A percentile compares a stretch with the other conserved stretches of the same genome.
phyloP scores from a whole-genome alignment of 208 protist genomes.

The Acanthamoeba culbertsoni region DNA sequence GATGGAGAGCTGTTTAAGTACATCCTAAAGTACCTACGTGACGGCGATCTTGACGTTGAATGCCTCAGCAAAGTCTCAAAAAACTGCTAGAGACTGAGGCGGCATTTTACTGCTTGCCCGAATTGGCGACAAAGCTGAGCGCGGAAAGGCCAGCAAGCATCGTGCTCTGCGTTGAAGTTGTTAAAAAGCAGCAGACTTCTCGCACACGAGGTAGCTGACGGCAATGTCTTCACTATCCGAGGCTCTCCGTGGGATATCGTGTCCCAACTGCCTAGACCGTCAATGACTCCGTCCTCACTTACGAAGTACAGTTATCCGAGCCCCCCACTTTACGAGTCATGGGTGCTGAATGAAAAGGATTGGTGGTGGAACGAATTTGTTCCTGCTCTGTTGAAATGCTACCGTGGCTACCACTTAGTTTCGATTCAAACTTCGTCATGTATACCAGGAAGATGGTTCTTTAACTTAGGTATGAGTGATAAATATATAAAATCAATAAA shows the following conservation, averaged over 20 bases:
- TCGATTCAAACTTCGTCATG: too few species aligned
- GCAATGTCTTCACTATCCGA: background rate
- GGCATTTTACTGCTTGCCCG: background rate
- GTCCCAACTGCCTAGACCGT: background rate
- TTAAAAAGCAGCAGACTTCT: background rate
- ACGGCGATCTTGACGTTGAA: background rate
- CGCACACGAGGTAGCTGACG: background rate
- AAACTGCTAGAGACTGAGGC: conserved; percentile 5
- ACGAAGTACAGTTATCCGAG: background rate
- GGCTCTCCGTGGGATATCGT: background rate
- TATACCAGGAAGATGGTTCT: too few species aligned
- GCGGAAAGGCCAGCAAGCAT: background rate
- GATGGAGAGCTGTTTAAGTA: background rate
- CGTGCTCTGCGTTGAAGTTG: background rate
- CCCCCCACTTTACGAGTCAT: background rate
- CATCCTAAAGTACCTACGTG: background rate
- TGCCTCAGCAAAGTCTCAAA: background rate
- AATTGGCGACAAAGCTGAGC: background rate
- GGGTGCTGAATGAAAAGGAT: background rate
- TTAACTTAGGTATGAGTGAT: too few species aligned
- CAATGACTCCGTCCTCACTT: background rate
- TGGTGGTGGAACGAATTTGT: conserved; percentile 11
- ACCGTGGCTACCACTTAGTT: background rate
- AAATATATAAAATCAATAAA: too few species aligned
- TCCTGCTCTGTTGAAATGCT: background rate